Evolutionary conservation across 257 asterid genomes (phyloP), one percentile per base, ranked within the genome.

Genomic region (Petunia secreta): DNA sequence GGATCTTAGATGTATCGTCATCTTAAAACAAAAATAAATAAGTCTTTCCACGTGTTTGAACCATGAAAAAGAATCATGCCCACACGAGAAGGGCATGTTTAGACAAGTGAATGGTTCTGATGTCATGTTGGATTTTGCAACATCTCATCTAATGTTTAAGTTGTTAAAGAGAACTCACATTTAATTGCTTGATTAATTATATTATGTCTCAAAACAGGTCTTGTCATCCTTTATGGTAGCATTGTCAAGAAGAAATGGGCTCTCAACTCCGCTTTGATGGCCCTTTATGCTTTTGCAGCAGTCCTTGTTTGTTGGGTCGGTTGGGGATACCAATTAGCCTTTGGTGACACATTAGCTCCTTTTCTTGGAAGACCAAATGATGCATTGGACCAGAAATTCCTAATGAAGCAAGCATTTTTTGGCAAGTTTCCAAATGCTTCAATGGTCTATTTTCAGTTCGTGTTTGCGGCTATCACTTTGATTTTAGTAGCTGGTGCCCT

Each of bases 221-320:
- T 90, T 0, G 92, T 91, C 0, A 91, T 93, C 80, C 87, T 91
- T 40, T 93, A 93, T 65, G 97, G 97, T 54, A 90, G 97, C 91
- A 91, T 91, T 0, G 96, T 92, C 15, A 92, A 92, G 85, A 92
- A 92, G 92, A 92, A 92, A 77, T 92, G 97, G 97, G 96, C 97
- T 1, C 90, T 90, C 36, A 93, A 93, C 86, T 93, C 97, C 2
- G 92, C 93, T 1, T 91, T 93, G 87, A 93, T 93, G 97, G 98
- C 95, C 57, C 88, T 91, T 8, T 93, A 93, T 68, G 95, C 97
- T 65, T 93, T 93, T 65, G 95, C 95, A 0, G 95, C 94, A 0
- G 97, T 91, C 11, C 65, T 93, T 43, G 79, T 93, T 40, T 93
- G 98, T 75, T 93, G 98, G 98, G 93, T 93, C 0, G 93, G 92